Percentiles rank a stretch among this genome's conserved stretches.
Conservation (phyloP, 345 rosid genomes). For the Moricandia arvensis region DNA sequence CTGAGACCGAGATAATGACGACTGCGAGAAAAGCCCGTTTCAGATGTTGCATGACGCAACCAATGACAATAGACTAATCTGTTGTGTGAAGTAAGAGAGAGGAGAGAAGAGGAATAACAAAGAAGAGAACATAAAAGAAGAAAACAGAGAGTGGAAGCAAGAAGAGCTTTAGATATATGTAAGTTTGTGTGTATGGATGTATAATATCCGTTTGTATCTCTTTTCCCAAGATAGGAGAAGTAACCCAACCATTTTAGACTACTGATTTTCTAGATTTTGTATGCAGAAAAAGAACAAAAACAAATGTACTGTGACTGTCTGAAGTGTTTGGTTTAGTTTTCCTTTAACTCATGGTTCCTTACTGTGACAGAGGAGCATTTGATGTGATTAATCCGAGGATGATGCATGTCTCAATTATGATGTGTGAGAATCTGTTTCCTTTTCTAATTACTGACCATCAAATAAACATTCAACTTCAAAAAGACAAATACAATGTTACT, state of each 20-base stretch:
- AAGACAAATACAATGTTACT: constrained; percentile 3
- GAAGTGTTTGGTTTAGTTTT: constrained; percentile 32
- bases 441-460: constrained; percentile 3
- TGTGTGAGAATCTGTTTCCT: background rate
- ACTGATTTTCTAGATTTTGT: constrained; percentile 31
- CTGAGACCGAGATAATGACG: constrained; percentile 43
- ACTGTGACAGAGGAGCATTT: background rate
- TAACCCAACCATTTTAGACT: constrained; percentile 39
- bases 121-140: background rate
- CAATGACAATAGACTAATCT: constrained; percentile 45
- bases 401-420: background rate
- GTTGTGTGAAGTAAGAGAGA: constrained; percentile 7
- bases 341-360: background rate
- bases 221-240: constrained; percentile 38
- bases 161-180: constrained; percentile 42
- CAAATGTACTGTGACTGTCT: constrained; percentile 1
- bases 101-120: constrained; percentile 1
- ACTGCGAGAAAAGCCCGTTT: constrained; percentile 49
- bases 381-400: background rate
- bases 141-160: constrained; percentile 14
- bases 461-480: background rate
- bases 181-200: constrained; percentile 44
- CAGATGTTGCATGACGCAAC: constrained; percentile 50
- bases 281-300: background rate
- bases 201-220: constrained; percentile 31